A percentile compares a stretch with the other conserved stretches of the same genome.
These are phyloP conservation scores for Ascochyta lentis DNA, from an alignment of 2,329 filamentous ascomycete genomes.

Conservation along the genomic window DNA sequence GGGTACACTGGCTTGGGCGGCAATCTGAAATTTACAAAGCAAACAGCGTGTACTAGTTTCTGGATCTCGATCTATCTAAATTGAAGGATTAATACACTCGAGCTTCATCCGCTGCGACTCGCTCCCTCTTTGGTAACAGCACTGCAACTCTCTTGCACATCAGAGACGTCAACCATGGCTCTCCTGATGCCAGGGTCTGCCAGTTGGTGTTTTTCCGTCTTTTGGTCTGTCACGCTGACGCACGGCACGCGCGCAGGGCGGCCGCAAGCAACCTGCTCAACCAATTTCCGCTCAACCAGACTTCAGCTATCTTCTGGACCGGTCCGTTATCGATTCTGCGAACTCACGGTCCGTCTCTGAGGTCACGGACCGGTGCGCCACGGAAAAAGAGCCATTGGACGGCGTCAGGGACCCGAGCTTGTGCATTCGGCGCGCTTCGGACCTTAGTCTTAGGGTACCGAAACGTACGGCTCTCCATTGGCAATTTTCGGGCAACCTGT, in stretches of 20 bases:
- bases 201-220: not conserved
- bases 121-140: not conserved
- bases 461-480: not conserved
- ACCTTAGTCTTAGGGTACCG: constrained; percentile 16
- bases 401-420: constrained; percentile 12
- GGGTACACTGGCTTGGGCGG: constrained; percentile 26
- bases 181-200: constrained; percentile 8
- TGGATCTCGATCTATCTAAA: constrained; percentile 16
- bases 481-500: constrained; percentile 6
- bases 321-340: constrained; percentile 17
- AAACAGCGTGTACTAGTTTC: constrained; percentile 23
- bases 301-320: constrained; percentile 14
- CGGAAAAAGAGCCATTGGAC: constrained; percentile 8
- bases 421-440: constrained; percentile 13
- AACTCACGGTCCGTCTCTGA: constrained; percentile 13
- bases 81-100: constrained; percentile 17
- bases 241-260: not conserved
- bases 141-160: not conserved
- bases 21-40: constrained; percentile 26
- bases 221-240: constrained; percentile 3
- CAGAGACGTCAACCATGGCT: constrained; percentile 8
- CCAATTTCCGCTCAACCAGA: constrained; percentile 12
- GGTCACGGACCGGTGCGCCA: constrained; percentile 12
- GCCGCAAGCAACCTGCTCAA: constrained; percentile 10
- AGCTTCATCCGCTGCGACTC: constrained; percentile 9